Evolutionary conservation across 352 stramenopile genomes (phyloP).

Genomic region (Discostella stelligera): DNA sequence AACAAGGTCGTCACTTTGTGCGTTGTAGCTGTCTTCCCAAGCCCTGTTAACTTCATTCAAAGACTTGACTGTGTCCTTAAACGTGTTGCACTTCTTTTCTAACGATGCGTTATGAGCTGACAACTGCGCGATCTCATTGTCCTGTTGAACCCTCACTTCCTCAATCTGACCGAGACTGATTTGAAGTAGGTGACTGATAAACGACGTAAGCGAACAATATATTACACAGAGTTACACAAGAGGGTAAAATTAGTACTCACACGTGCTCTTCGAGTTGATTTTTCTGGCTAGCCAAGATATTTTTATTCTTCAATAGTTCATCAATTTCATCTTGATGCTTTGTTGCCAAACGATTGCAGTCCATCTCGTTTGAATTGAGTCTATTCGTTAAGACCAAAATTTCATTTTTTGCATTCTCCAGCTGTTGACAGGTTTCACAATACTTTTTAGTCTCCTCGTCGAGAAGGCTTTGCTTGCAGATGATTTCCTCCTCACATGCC

Average conservation of each 20-base stretch:
- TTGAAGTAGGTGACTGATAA: constrained; percentile 21
- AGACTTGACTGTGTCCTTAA: constrained; percentile 42
- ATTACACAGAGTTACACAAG: not conserved
- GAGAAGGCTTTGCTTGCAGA: constrained; percentile 28
- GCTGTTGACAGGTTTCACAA: constrained; percentile 1
- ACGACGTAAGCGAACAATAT: constrained; percentile 6
- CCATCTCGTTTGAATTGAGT: constrained; percentile 43
- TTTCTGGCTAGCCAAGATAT: constrained; percentile 14
- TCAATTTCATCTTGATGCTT: constrained; percentile 49
- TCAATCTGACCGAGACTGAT: constrained; percentile 15
- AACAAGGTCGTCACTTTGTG: constrained; percentile 43
- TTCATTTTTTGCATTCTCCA: constrained; percentile 22
- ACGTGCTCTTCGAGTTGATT: constrained; percentile 30
- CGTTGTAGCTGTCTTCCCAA: constrained; percentile 45
- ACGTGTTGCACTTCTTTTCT: constrained; percentile 44
- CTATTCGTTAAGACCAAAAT: constrained; percentile 23
- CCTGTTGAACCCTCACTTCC: constrained; percentile 5
- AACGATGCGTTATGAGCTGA: constrained; percentile 29
- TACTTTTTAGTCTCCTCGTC: constrained; percentile 33
- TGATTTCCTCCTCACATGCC: constrained; percentile 29
- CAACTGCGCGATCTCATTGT: constrained; percentile 26
- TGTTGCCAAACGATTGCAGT: constrained; percentile 36
- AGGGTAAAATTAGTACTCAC: constrained; percentile 24
- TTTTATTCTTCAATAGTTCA: constrained; percentile 17
- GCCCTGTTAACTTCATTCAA: constrained; percentile 32